phyloP scores from a whole-genome alignment of 441 rosid genomes.

The Geranium incanum region DNA sequence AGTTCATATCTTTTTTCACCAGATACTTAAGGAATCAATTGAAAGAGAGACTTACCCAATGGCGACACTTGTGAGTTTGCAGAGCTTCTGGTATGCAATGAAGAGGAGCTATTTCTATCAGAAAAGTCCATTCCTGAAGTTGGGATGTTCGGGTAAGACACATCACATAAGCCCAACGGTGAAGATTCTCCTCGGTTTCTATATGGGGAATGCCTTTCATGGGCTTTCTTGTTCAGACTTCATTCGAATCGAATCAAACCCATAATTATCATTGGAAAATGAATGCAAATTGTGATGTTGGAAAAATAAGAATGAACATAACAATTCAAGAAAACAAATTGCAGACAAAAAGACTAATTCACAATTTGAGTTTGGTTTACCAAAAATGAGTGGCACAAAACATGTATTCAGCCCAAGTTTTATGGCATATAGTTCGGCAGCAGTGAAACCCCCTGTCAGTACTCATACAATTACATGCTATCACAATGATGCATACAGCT shows the following conservation, averaged over 20 bases:
- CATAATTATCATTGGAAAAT: too few relatives aligned
- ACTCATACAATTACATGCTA: neutral
- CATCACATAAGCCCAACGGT: neutral
- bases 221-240: too few relatives aligned
- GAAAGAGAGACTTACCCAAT: slow-evolving; percentile 18
- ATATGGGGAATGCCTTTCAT: too few relatives aligned
- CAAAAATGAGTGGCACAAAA: too few relatives aligned
- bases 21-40: neutral
- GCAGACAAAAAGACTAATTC: too few relatives aligned
- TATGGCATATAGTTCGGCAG: neutral
- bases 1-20: neutral
- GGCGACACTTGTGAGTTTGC: slow-evolving; percentile 14
- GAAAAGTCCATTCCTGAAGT: slow-evolving; percentile 26
- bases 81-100: slow-evolving; percentile 15
- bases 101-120: slow-evolving; percentile 15
- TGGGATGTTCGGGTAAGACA: neutral
- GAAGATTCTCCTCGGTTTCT: neutral
- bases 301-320: too few relatives aligned
- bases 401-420: neutral
- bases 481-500: slow-evolving; percentile 4
- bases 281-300: too few relatives aligned
- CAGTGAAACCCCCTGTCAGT: neutral
- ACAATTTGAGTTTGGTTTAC: too few relatives aligned
- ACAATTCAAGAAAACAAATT: too few relatives aligned
- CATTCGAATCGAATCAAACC: too few relatives aligned